Evolutionary conservation across 768 basidiomycete species (phyloP), one percentile per base, ranked within the genome.

Genomic region (Suillus decipiens): DNA sequence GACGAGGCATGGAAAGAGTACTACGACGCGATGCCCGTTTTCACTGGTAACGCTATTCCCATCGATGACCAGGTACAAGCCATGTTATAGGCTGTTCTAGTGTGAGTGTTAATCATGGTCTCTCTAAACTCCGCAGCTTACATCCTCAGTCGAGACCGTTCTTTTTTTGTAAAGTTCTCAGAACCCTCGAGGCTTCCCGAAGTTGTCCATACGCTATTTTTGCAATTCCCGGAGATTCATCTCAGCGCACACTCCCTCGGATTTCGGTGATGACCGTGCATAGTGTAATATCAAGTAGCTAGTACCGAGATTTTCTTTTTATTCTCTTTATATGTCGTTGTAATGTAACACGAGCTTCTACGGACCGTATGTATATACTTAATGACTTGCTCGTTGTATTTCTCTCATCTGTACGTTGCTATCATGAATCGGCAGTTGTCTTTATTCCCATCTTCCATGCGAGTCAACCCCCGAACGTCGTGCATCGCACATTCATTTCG

Each of bases 1-100:
- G 83, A 84, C 66, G 74, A 68, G 33, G 63, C 73, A 33, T 86
- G 84, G 85, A 83, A 85, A 64, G 68, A 71, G 15, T 85, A 84
- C 70, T 63, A 80, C 14, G 68, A 68, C 19, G 64, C 64, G 11
- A 70, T 85, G 54, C 75, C 82, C 42, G 76, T 77, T 14, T 80
- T 80, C 69, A 75, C 76, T 59, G 83, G 83, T 10, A 76, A 76
- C 43, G 80, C 82, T 1, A 54, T 72, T 58, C 76, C 79, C 33
- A 70, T 74, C 59, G 64, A 74, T 39, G 75, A 78, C 54, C 75
- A 73, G 24, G 70, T 80, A 47, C 81, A 81, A 66, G 81, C 82
- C 17, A 77, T 79, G 72, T 69, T 84, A 63, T 83, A 77, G 65
- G 64, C 61, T 73, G 12, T 50, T 53, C 7, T 19, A 53, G 45